Conservation (phyloP, 2,329 filamentous ascomycete species). For the Tolypocladium cylindrosporum region DNA sequence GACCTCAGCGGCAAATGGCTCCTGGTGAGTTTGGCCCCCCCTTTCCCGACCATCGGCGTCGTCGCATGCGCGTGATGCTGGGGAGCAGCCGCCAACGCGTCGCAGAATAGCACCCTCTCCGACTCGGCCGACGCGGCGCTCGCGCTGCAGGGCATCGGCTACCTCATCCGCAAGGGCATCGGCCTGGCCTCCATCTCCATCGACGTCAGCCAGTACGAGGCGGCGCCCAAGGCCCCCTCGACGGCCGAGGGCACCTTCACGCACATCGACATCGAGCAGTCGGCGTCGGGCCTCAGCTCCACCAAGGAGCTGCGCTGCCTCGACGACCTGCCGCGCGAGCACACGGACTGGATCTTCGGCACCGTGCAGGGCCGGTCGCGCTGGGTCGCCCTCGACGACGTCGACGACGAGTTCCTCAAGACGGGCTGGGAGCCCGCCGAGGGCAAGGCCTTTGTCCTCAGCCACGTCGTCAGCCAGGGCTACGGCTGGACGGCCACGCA, state of each 20-base stretch:
- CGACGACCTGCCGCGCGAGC: slow-evolving; percentile 45
- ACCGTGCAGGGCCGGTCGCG: slow-evolving; percentile 50
- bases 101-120: slow-evolving; percentile 65
- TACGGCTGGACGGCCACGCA: slow-evolving; percentile 46
- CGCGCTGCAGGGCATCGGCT: slow-evolving; percentile 61
- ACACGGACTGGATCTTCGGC: slow-evolving; percentile 75
- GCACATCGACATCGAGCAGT: slow-evolving; percentile 65
- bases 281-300: slow-evolving; percentile 60
- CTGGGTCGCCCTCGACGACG: slow-evolving; percentile 35
- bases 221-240: slow-evolving; percentile 29
- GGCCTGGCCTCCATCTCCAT: slow-evolving; percentile 59
- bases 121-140: slow-evolving; percentile 60
- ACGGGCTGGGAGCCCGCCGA: slow-evolving; percentile 50
- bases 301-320: slow-evolving; percentile 47
- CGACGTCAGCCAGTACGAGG: slow-evolving; percentile 45
- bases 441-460: slow-evolving; percentile 56
- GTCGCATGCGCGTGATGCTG: background rate
- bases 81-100: background rate
- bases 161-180: slow-evolving; percentile 64
- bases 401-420: slow-evolving; percentile 46
- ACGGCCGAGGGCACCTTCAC: slow-evolving; percentile 30
- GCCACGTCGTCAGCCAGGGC: slow-evolving; percentile 44
- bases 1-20: slow-evolving; percentile 61
- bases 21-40: slow-evolving; percentile 42
- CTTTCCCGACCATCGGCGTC: background rate